These are phyloP conservation scores for Lasiosphaeriaceae sp. DNA, from an alignment of 495 filamentous ascomycete genomes.

Conservation along the genomic window DNA sequence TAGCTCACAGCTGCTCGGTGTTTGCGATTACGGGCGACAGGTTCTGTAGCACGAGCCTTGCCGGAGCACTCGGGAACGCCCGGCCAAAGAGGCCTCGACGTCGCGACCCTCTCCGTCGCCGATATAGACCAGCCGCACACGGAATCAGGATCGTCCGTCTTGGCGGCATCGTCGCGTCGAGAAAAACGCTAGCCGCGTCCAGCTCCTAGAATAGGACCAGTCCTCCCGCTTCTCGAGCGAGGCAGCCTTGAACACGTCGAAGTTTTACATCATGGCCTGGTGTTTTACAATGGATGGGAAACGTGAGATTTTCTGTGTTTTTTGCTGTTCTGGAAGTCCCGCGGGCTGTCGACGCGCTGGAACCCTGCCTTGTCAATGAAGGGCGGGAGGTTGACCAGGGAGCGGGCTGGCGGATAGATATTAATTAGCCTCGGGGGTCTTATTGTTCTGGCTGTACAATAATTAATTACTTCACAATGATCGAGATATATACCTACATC, in stretches of 20 bases:
- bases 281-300: conserved; percentile 2
- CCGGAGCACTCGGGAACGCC: conserved; percentile 22
- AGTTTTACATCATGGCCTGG: conserved; percentile 3
- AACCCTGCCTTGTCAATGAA: conserved; percentile 3
- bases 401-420: neutral
- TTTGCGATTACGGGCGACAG: conserved; percentile 31
- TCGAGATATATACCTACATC: no score
- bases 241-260: conserved; percentile 2
- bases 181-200: conserved; percentile 4
- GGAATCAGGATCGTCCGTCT: conserved; percentile 23
- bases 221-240: neutral
- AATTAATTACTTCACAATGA: no score
- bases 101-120: conserved; percentile 40
- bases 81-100: conserved; percentile 26
- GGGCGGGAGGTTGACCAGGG: conserved; percentile 3
- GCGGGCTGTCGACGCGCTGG: conserved; percentile 1
- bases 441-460: no score
- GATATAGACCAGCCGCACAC: conserved; percentile 40
- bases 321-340: conserved; percentile 4
- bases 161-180: conserved; percentile 3
- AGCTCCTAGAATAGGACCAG: conserved; percentile 7
- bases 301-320: neutral
- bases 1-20: conserved; percentile 18
- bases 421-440: no score
- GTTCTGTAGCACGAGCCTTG: conserved; percentile 37